Conservation (phyloP, 768 basidiomycete genomes). For the Termitomyces heimii region DNA sequence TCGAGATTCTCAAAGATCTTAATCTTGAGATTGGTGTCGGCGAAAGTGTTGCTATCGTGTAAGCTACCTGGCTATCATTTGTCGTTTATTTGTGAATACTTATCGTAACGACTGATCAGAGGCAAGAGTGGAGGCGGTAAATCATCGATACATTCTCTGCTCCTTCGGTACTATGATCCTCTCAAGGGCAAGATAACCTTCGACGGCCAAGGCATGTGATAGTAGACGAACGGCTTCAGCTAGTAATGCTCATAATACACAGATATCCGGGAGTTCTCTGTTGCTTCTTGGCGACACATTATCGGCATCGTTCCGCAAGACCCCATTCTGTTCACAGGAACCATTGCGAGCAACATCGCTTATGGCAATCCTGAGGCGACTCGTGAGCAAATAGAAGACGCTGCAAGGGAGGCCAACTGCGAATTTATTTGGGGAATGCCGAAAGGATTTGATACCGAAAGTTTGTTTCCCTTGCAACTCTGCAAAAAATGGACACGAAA, state of each 20-base stretch:
- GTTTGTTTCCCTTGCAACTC: slow-evolving; percentile 35
- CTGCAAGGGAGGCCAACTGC: slow-evolving; percentile 89
- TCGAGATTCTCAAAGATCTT: slow-evolving; percentile 78
- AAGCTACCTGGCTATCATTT: slow-evolving; percentile 25
- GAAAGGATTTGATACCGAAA: slow-evolving; percentile 88
- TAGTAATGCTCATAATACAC: slow-evolving; percentile 1
- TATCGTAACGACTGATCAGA: slow-evolving; percentile 19
- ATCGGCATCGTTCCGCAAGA: slow-evolving; percentile 98
- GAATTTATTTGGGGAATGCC: slow-evolving; percentile 96
- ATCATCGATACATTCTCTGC: slow-evolving; percentile 82
- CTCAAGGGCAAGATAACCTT: slow-evolving; percentile 77
- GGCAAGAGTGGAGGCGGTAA: slow-evolving; percentile 94
- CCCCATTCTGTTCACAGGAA: slow-evolving; percentile 85
- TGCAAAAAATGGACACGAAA: neutral
- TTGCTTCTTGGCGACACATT: slow-evolving; percentile 79
- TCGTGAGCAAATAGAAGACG: slow-evolving; percentile 78
- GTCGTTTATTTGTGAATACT: neutral
- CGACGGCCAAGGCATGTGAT: slow-evolving; percentile 68
- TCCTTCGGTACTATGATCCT: slow-evolving; percentile 88
- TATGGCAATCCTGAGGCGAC: slow-evolving; percentile 77
- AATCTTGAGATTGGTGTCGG: slow-evolving; percentile 77
- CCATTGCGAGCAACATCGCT: slow-evolving; percentile 92
- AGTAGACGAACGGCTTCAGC: slow-evolving; percentile 8
- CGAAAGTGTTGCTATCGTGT: slow-evolving; percentile 91
- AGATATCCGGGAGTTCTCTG: slow-evolving; percentile 86